phyloP scores from a whole-genome alignment of 1,284 basidiomycete species.

The Anthracocystis walkeri region DNA sequence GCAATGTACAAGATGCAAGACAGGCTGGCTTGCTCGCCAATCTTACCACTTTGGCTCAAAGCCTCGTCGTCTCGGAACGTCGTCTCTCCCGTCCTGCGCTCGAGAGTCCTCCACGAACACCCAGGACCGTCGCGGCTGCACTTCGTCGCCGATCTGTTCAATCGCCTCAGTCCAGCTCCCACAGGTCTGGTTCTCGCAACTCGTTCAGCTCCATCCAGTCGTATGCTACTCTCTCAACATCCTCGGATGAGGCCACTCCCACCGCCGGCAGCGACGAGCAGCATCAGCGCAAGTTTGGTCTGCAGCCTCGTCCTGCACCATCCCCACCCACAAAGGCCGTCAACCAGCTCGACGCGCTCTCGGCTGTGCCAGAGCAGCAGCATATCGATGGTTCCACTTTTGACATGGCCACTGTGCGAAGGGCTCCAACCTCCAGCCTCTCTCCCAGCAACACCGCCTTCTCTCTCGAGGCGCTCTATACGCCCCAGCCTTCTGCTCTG shows the following conservation, averaged over 20 bases:
- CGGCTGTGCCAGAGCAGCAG: conserved; percentile 27
- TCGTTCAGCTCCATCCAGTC: conserved; percentile 32
- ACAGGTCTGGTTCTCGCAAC: conserved; percentile 18
- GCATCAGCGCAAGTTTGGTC: conserved; percentile 11
- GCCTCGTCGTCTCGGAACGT: conserved; percentile 27
- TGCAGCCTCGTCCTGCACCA: neutral
- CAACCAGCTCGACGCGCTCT: conserved; percentile 1
- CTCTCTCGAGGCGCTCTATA: conserved; percentile 29
- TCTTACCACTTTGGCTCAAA: conserved; percentile 17
- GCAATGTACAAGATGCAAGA: conserved; percentile 2
- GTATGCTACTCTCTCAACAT: conserved; percentile 26
- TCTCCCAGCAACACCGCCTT: conserved; percentile 1
- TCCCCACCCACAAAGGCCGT: neutral
- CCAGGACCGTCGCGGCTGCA: conserved; percentile 13
- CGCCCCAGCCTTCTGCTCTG: conserved; percentile 6
- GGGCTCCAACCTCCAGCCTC: conserved; percentile 6
- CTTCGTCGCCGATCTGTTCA: conserved; percentile 26
- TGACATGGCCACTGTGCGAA: conserved; percentile 36
- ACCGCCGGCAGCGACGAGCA: conserved; percentile 8
- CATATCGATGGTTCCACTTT: conserved; percentile 27
- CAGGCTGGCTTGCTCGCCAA: conserved; percentile 23
- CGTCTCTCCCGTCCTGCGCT: conserved; percentile 13
- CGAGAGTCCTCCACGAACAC: conserved; percentile 40
- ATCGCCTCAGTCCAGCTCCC: conserved; percentile 26
- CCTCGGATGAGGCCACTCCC: conserved; percentile 27